phyloP scores from a whole-genome alignment of 371 early-diverging fungal species.

The Sporodiniella umbellata region DNA sequence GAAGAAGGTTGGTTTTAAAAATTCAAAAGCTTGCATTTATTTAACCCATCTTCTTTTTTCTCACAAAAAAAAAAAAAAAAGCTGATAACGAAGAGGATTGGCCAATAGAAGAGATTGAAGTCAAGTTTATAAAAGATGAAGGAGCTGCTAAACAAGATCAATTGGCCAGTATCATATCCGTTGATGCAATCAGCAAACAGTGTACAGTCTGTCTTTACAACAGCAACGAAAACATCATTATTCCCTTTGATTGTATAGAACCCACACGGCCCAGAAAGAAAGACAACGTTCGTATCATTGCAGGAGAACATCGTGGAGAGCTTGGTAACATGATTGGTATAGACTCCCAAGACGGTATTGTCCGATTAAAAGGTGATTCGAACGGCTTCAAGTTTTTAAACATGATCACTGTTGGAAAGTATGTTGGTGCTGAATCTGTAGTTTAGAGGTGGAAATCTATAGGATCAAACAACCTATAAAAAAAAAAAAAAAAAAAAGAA shows the following conservation, averaged over 20 bases:
- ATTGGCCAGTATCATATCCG: constrained; percentile 45
- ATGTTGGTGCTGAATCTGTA: constrained; percentile 28
- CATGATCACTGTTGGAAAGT: constrained; percentile 61
- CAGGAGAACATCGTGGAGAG: constrained; percentile 69
- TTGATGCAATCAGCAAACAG: constrained; percentile 42
- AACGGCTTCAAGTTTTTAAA: constrained; percentile 63
- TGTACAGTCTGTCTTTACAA: constrained; percentile 36
- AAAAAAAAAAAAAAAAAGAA: constrained; percentile 2
- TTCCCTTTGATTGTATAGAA: constrained; percentile 52
- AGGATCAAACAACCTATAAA: no score
- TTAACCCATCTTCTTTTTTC: no score
- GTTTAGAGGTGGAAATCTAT: constrained; percentile 16
- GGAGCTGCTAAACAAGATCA: constrained; percentile 40
- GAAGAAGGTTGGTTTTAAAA: constrained; percentile 46
- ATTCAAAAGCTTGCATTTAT: no score
- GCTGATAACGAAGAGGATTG: constrained; percentile 47
- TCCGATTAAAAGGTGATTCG: constrained; percentile 59
- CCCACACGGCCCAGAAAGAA: constrained; percentile 77
- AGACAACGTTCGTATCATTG: constrained; percentile 73
- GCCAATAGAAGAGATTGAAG: constrained; percentile 69
- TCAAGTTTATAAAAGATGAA: constrained; percentile 34
- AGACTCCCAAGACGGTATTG: constrained; percentile 81
- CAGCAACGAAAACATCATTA: constrained; percentile 30
- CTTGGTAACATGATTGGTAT: constrained; percentile 77
- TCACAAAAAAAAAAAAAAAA: no score